Evolutionary conservation across 148 eudicot genomes (phyloP).

Genomic region (Rhododendron ferrugineum): DNA sequence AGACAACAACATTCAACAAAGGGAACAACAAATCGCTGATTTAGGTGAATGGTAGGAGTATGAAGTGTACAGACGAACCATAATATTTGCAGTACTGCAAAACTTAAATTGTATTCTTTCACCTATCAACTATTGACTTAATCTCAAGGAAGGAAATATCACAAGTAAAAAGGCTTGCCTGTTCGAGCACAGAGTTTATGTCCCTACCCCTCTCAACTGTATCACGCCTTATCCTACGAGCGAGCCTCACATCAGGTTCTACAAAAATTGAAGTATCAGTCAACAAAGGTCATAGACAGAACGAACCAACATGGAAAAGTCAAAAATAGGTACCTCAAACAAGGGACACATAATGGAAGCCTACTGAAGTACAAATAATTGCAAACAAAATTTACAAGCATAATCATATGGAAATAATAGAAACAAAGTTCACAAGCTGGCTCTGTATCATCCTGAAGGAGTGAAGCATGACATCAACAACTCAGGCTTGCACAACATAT

Average conservation of each 20-base stretch:
- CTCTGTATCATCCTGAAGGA: background rate
- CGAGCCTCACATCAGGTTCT: constrained; percentile 99
- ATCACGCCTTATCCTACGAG: constrained; percentile 95
- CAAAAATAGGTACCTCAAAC: background rate
- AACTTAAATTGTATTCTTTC: background rate
- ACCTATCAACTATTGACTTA: background rate
- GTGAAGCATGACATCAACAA: background rate
- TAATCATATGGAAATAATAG: background rate
- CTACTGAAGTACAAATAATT: background rate
- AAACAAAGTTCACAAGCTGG: background rate
- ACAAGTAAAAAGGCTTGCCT: constrained; percentile 43
- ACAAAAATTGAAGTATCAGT: constrained; percentile 7
- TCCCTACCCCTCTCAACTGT: constrained; percentile 98
- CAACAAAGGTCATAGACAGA: constrained; percentile 1
- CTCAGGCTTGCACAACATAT: background rate
- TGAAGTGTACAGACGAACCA: background rate
- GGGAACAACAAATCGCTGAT: background rate
- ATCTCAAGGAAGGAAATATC: background rate
- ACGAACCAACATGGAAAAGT: background rate
- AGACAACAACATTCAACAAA: background rate
- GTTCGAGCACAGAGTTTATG: constrained; percentile 89
- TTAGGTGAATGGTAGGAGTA: background rate
- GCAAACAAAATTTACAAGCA: background rate
- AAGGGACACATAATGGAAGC: background rate
- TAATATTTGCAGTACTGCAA: background rate